Evolutionary conservation across 176 grass and related monocot genomes (phyloP), one percentile per base, ranked within the genome.

Genomic region (Avena atlantica): DNA sequence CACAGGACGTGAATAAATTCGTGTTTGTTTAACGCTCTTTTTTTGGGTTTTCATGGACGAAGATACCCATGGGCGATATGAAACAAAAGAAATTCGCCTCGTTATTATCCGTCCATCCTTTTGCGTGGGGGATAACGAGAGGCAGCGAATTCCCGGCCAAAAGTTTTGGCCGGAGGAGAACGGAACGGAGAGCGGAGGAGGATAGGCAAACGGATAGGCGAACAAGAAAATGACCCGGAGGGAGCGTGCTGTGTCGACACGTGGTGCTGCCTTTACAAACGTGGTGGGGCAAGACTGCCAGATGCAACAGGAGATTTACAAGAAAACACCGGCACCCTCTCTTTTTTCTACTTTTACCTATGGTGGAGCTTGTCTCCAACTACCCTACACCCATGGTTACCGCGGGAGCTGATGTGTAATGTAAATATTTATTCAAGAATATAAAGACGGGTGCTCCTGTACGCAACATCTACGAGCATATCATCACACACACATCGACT

Each of bases 181-280:
- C 60, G 76, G 31, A 80, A 48, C 76, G 31, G 44, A 58, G 44
- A 58, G 17, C 57, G 37, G 56, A 12, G 3, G 17, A 84, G 51
- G 86, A 88, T 88, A 76, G 81, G 60, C 51, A 17, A 9, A 48
- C 51, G 78, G 85, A 95, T 90, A 81, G 64, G 77, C 53, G 63
- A 67, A 49, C 55, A 16, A 9, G 23, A 72, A 76, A 88, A 84
- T 37, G 19, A 40, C 50, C 83, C 48, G 58, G 64, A 76, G 11
- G 37, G 55, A 3, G 48, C 36, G 45, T 59, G 4, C 69, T 0
- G 1, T 0, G 2, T 61, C 44, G 83, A 89, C 90, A 88, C 85
- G 90, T 72, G 68, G 68, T 66, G 90, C 2, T 0, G 0, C n/a
- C 5, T 90, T 86, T 58, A 59, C 78, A 77, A 55, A 94, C 76